These are phyloP conservation scores for Camillea tinctor DNA, from an alignment of 2,329 filamentous ascomycete species.

Conservation along the genomic window DNA sequence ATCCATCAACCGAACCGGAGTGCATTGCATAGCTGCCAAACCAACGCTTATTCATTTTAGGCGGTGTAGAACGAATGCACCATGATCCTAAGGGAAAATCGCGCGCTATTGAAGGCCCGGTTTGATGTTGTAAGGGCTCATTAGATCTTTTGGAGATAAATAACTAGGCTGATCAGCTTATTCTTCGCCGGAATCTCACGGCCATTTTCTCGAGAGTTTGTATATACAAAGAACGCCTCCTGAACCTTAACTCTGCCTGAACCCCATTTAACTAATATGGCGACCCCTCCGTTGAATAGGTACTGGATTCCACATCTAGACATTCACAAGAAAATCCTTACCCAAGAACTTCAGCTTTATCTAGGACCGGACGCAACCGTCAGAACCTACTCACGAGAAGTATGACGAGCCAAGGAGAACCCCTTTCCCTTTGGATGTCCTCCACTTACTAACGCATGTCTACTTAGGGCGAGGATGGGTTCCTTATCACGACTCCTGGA, in stretches of 20 bases:
- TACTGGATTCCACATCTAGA: constrained; percentile 62
- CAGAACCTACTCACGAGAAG: constrained; percentile 55
- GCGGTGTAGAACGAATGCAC: constrained; percentile 19
- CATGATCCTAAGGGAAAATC: neutral
- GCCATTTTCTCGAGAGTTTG: constrained; percentile 8
- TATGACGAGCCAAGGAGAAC: constrained; percentile 34
- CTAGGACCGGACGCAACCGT: constrained; percentile 59
- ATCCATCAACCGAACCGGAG: constrained; percentile 18
- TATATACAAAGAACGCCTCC: constrained; percentile 10
- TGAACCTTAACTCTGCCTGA: constrained; percentile 5
- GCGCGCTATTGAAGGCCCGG: neutral
- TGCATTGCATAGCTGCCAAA: constrained; percentile 20
- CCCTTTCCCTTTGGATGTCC: constrained; percentile 12
- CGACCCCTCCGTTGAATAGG: constrained; percentile 48
- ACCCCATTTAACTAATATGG: constrained; percentile 29
- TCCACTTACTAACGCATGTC: constrained; percentile 27
- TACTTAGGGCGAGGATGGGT: constrained; percentile 58
- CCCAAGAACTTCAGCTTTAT: constrained; percentile 56
- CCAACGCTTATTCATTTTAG: constrained; percentile 14
- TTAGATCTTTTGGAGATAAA: neutral
- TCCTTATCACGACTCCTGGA: constrained; percentile 57
- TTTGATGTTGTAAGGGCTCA: neutral
- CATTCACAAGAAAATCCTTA: constrained; percentile 61
- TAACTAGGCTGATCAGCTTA: neutral
- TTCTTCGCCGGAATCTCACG: constrained; percentile 12